phyloP scores from a whole-genome alignment of 164 flowering plant species.

The Magnolia sinica region DNA sequence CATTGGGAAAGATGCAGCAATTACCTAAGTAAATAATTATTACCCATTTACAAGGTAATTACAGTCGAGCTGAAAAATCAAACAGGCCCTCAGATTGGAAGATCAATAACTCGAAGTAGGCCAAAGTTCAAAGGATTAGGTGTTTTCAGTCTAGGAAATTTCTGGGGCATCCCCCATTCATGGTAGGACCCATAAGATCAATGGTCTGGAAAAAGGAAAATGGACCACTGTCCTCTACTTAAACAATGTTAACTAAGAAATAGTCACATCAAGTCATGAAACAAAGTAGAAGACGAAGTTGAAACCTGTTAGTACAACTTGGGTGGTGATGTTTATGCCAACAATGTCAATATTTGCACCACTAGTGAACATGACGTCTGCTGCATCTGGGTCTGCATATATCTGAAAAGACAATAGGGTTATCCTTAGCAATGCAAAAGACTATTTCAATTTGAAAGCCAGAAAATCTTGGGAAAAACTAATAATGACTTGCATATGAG shows the following conservation, averaged over 20 bases:
- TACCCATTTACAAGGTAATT: too few relatives aligned
- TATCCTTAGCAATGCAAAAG: neutral
- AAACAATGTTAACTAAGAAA: neutral
- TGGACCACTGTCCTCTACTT: neutral
- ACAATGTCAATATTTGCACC: slow-evolving; percentile 87
- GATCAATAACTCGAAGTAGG: too few relatives aligned
- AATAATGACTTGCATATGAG: neutral
- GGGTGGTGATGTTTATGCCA: slow-evolving; percentile 96
- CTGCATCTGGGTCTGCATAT: slow-evolving; percentile 97
- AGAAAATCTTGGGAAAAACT: neutral
- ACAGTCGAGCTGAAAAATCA: too few relatives aligned
- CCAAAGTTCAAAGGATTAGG: too few relatives aligned
- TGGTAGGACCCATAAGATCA: neutral
- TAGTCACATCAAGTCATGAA: neutral
- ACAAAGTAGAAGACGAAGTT: neutral
- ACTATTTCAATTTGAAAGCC: neutral
- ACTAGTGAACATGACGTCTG: slow-evolving; percentile 88
- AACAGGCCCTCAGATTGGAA: too few relatives aligned
- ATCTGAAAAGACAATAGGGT: slow-evolving; percentile 45
- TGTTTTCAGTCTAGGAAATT: neutral
- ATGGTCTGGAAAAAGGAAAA: neutral
- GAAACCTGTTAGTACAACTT: slow-evolving; percentile 73
- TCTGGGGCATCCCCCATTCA: neutral
- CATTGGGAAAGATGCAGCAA: too few relatives aligned
- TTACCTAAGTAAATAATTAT: too few relatives aligned